Conservation (phyloP, 768 basidiomycete genomes). For the Boletus barrowsii region DNA sequence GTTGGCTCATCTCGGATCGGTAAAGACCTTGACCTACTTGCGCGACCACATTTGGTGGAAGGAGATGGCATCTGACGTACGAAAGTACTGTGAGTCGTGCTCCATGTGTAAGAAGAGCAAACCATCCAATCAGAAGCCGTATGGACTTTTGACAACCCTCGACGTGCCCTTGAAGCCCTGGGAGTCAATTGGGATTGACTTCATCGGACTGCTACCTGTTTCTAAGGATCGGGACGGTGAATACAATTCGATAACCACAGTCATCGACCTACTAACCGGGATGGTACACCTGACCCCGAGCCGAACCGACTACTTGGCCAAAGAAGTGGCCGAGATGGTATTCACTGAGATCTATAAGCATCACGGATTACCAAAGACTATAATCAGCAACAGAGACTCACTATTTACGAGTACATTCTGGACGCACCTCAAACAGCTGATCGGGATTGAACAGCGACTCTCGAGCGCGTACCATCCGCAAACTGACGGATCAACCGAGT, state of each 20-base stretch:
- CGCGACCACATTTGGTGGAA: slow-evolving; percentile 32
- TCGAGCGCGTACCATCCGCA: background rate
- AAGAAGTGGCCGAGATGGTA: slow-evolving; percentile 35
- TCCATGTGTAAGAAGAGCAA: background rate
- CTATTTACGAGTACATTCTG: slow-evolving; percentile 30
- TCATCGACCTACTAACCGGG: slow-evolving; percentile 15
- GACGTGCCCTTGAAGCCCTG: slow-evolving; percentile 30
- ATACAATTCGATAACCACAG: slow-evolving; percentile 26
- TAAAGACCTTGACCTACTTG: slow-evolving; percentile 32
- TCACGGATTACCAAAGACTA: slow-evolving; percentile 9
- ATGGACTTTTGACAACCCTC: slow-evolving; percentile 27
- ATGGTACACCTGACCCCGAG: slow-evolving; percentile 27
- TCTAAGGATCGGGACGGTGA: slow-evolving; percentile 4
- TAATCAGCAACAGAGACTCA: slow-evolving; percentile 25
- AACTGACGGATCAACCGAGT: background rate
- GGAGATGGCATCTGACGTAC: slow-evolving; percentile 28
- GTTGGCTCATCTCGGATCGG: slow-evolving; percentile 36
- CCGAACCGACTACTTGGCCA: slow-evolving; percentile 25
- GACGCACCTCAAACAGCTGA: slow-evolving; percentile 1
- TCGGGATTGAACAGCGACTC: background rate
- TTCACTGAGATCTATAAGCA: slow-evolving; percentile 35
- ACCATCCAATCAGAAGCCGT: slow-evolving; percentile 24
- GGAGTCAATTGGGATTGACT: slow-evolving; percentile 40
- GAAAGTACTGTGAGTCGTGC: background rate
- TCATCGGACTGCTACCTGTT: slow-evolving; percentile 35